A percentile compares a stretch with the other conserved stretches of the same genome.
Conservation (phyloP, 2,329 filamentous ascomycete genomes). For the Fusarium duplospermum region DNA sequence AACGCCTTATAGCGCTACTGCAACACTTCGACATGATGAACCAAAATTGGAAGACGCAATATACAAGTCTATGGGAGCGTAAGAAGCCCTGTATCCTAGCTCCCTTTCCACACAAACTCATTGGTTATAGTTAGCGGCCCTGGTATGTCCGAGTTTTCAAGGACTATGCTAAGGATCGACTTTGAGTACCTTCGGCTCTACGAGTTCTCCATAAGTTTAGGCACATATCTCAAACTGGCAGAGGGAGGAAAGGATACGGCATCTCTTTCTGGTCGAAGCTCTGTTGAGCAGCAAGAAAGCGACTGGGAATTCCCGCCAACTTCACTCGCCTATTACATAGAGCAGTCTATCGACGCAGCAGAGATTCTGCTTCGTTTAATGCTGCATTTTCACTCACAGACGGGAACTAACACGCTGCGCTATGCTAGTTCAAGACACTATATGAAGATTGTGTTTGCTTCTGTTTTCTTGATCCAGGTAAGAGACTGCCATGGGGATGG, state of each 20-base stretch:
- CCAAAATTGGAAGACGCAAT: neutral
- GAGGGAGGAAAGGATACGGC: neutral
- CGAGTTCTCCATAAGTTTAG: slow-evolving; percentile 10
- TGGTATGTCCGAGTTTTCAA: neutral
- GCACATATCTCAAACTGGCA: neutral
- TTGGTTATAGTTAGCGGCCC: neutral
- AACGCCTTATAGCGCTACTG: neutral
- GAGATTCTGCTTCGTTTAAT: neutral
- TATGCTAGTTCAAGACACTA: slow-evolving; percentile 12
- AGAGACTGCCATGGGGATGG: neutral
- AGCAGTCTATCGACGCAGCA: slow-evolving; percentile 12
- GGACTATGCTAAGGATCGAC: slow-evolving; percentile 1
- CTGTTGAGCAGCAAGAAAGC: neutral
- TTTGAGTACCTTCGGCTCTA: slow-evolving; percentile 18
- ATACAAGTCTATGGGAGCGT: neutral
- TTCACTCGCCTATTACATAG: slow-evolving; percentile 8
- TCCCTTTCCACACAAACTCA: neutral
- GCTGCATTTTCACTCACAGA: neutral
- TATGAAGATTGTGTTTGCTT: slow-evolving; percentile 18
- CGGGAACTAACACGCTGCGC: neutral
- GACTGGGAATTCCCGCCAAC: neutral
- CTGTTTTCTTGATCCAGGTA: slow-evolving; percentile 16
- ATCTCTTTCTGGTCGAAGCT: neutral
- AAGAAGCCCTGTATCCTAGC: neutral
- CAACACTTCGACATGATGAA: slow-evolving; percentile 14